Evolutionary conservation across 305 asterid species (phyloP), one percentile per base, ranked within the genome.

Genomic region (Solanum hybrid): DNA sequence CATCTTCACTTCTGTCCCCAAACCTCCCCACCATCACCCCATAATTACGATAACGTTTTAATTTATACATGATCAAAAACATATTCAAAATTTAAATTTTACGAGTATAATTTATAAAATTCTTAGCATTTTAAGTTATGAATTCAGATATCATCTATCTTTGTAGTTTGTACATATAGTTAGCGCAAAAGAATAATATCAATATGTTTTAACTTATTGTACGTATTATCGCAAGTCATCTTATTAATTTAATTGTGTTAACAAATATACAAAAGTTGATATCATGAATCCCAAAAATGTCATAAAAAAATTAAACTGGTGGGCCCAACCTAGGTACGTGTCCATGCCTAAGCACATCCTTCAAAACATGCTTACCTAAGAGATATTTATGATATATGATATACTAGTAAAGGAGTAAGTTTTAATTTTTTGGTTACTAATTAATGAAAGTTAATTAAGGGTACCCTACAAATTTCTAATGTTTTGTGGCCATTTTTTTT

Each of bases 341-440:
- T 89, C 56, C 32, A 81, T 89, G 90, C 90, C 88, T 91, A 88
- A 88, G 72, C 91, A 14, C 88, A 79, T 89, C 40, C 73, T 46
- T 46, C 35, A 3, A 82, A 82, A 46, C 11, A 46, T 27, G 73
- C 73, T 29, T 82, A 29, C 73, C 38, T 29, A 46, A 46, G 10
- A 27, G 87, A 82, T 27, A 27, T 29, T 82, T 42, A 16, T 5
- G 27, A 82, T 42, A 82, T 16, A 29, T 4, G 36, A 81, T 17
- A 46, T 8, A 29, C 3, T 14, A 3, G 86, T 38, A 80, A 29
- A 38, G 46, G 46, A 38, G 14, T 46, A 13, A 46, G 40, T 82
- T 29, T 29, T 82, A 51, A 12, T 20, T 17, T 78, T 38, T 80
- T 26, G 36, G 14, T 40, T 26, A 80, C 13, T 46, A 17, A 38